Base-by-base conservation (phyloP, 2,329 filamentous ascomycete genomes). In the Diplodia seriata region DNA sequence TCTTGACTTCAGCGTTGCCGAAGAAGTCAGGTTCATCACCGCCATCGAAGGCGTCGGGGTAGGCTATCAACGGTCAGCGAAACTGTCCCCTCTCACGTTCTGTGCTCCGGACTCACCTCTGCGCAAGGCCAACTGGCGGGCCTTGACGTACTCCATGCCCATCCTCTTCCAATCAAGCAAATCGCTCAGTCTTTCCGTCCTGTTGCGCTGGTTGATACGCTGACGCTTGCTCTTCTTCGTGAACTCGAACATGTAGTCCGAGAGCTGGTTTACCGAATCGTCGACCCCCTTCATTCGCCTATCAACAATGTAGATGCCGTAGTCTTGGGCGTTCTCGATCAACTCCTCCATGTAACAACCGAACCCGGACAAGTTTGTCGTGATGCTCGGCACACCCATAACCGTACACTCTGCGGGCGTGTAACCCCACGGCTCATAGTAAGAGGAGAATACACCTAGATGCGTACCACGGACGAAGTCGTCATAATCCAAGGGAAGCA, bases 291-390 rank as follows among this genome's bases (percentile, higher is more conserved):
- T 98, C 82, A 89, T 91, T 59, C 95, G 89, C 68, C 95, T 91
- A 78, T 99, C 95, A 55, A 99, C 94, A 79, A 99, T 98, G 84
- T 98, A 98, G 81, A 99, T 98, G 72, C 95, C 95, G 76, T 99
- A 98, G 80, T 99, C 95, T 71, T 91, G 91, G 50, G 94, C 96
- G 81, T 98, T 98, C 81, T 98, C 94, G 72, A 99, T 98, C 73
- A 98, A 83, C 81, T 98, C 95, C 80, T 99, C 95, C 95, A 99
- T 99, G 81, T 99, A 98, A 81, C 95, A 98, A 61, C 95, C 95
- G 76, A 99, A 99, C 23, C 95, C 95, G 7, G 95, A 98, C 54
- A 99, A 84, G 80, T 99, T 99, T 33, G 94, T 98, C 12, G 95
- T 98, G 81, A 99, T 97, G 80, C 93, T 97, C 53, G 95, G 95